Conservation (phyloP, 768 basidiomycete genomes). For the Lepiota venenata region DNA sequence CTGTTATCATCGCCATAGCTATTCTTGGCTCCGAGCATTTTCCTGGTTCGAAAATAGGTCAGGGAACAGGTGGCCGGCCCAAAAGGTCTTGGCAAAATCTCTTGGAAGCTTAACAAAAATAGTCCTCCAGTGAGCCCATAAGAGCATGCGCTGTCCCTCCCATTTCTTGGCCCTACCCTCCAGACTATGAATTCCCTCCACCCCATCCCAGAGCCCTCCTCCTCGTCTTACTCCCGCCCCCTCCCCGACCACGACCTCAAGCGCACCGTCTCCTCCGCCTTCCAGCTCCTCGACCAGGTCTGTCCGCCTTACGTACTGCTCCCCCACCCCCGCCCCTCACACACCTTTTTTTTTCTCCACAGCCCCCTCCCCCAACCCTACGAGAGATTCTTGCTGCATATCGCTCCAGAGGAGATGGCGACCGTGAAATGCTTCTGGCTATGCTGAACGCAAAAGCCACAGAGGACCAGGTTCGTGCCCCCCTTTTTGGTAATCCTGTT, state of each 20-base stretch:
- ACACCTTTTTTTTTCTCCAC: constrained; percentile 16
- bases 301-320: too few species aligned
- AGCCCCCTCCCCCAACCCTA: constrained; percentile 78
- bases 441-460: constrained; percentile 91
- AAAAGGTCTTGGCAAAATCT: constrained; percentile 43
- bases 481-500: constrained; percentile 9
- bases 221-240: constrained; percentile 23
- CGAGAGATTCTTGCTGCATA: constrained; percentile 88
- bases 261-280: constrained; percentile 35
- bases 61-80: constrained; percentile 19
- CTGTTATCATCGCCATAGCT: constrained; percentile 9
- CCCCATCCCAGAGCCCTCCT: constrained; percentile 25
- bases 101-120: constrained; percentile 45
- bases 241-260: constrained; percentile 28
- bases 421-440: constrained; percentile 86
- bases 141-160: constrained; percentile 36
- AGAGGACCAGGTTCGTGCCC: constrained; percentile 76
- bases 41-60: constrained; percentile 39
- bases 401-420: constrained; percentile 81
- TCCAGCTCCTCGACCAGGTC: constrained; percentile 41
- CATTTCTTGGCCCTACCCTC: constrained; percentile 37
- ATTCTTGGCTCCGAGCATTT: constrained; percentile 30
- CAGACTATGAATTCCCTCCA: constrained; percentile 32
- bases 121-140: constrained; percentile 40
- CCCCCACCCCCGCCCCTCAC: constrained; percentile 14